A percentile compares a stretch with the other conserved stretches of the same genome.
Evolutionary conservation across 176 grass and related monocot species (phyloP).

Genomic region (Urochloa ruziziensis): DNA sequence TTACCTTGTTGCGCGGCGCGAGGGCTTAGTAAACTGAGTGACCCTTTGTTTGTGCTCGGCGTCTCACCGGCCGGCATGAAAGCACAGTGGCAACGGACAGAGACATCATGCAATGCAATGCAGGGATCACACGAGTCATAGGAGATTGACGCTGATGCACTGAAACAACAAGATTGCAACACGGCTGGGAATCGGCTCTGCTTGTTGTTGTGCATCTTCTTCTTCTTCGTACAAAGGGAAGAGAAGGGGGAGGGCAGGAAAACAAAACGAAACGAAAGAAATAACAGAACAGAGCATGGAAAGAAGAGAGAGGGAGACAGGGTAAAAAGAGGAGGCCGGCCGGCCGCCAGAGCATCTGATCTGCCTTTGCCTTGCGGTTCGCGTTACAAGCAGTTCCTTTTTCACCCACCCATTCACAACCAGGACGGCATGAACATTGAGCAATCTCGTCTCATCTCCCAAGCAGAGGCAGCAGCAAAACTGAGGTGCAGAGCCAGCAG

Average conservation of each 20-base stretch:
- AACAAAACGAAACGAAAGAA: neutral
- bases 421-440: neutral
- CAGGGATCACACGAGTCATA: neutral
- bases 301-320: slow-evolving; percentile 11
- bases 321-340: neutral
- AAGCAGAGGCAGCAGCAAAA: neutral
- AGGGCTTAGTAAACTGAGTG: slow-evolving; percentile 45
- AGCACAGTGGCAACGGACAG: neutral
- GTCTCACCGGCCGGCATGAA: neutral
- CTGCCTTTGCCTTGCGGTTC: slow-evolving; percentile 20
- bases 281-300: slow-evolving; percentile 12
- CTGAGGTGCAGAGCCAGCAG: neutral
- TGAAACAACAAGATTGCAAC: neutral
- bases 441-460: neutral
- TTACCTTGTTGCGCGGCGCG: neutral
- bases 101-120: neutral
- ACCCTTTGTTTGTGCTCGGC: neutral
- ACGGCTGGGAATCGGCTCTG: neutral
- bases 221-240: neutral
- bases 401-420: neutral
- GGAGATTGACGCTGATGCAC: neutral
- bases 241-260: no score
- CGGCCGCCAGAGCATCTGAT: slow-evolving; percentile 30
- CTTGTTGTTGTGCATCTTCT: neutral
- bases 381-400: slow-evolving; percentile 1